Evolutionary conservation across 2,329 filamentous ascomycete species (phyloP).

Genomic region (Penicillium sp.): DNA sequence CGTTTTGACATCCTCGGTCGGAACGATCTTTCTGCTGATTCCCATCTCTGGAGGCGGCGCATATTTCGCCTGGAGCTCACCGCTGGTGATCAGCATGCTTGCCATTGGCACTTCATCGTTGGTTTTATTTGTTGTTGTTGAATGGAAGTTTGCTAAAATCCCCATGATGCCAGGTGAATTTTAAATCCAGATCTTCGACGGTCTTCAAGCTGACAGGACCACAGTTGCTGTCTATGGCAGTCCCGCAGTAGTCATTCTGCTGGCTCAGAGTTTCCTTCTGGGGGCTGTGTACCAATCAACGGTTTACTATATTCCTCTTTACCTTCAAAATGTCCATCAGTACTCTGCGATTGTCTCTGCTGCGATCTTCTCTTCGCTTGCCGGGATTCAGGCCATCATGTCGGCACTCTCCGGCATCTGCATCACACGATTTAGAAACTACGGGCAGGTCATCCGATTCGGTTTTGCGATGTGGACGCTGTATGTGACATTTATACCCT

Average conservation of each 20-base stretch:
- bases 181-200: background rate
- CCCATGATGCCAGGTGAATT: conserved; percentile 54
- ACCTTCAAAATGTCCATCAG: conserved; percentile 55
- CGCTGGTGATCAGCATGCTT: conserved; percentile 59
- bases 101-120: conserved; percentile 47
- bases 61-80: conserved; percentile 50
- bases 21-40: conserved; percentile 58
- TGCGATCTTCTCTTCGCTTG: conserved; percentile 48
- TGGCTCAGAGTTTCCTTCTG: conserved; percentile 58
- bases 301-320: conserved; percentile 60
- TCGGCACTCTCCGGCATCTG: conserved; percentile 51
- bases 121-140: conserved; percentile 51
- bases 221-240: conserved; percentile 51
- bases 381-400: conserved; percentile 41
- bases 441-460: conserved; percentile 56
- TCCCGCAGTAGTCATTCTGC: conserved; percentile 51
- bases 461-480: conserved; percentile 46
- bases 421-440: conserved; percentile 55
- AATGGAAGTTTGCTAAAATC: conserved; percentile 53
- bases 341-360: conserved; percentile 48
- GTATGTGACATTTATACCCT: conserved; percentile 12
- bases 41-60: conserved; percentile 60
- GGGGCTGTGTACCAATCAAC: conserved; percentile 58
- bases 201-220: background rate
- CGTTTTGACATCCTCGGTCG: conserved; percentile 51